phyloP scores from a whole-genome alignment of 2,329 filamentous ascomycete species.

The Capronia americana region DNA sequence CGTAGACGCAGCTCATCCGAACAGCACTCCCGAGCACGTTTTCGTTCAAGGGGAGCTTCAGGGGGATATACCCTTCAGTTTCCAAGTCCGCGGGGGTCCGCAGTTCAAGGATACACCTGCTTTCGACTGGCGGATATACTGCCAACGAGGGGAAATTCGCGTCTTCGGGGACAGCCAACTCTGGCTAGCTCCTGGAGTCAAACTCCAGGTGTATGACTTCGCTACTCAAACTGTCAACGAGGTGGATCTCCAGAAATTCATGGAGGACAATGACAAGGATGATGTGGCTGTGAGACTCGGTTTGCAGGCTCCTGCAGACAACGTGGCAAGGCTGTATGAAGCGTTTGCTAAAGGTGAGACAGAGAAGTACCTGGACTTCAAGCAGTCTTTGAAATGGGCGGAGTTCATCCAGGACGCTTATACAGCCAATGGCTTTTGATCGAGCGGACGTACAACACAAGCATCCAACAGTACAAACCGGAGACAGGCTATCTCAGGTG shows the following conservation, averaged over 20 bases:
- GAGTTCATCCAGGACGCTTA: slow-evolving; percentile 20
- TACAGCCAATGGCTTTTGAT: slow-evolving; percentile 7
- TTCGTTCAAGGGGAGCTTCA: slow-evolving; percentile 9
- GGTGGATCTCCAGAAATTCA: slow-evolving; percentile 5
- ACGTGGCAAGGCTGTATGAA: slow-evolving; percentile 23
- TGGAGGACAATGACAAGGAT: slow-evolving; percentile 4
- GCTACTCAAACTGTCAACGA: slow-evolving; percentile 8
- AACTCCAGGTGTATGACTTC: slow-evolving; percentile 10
- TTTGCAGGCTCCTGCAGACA: slow-evolving; percentile 16
- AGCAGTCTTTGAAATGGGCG: slow-evolving; percentile 23
- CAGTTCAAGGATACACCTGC: slow-evolving; percentile 17
- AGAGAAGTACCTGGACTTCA: slow-evolving; percentile 17
- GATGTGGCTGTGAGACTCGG: not conserved
- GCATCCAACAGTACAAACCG: not conserved
- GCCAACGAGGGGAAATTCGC: slow-evolving; percentile 11
- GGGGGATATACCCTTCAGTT: slow-evolving; percentile 14
- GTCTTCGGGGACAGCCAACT: not conserved
- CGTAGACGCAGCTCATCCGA: slow-evolving; percentile 5
- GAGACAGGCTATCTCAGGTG: not conserved
- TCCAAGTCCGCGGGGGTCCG: slow-evolving; percentile 16
- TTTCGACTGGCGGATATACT: slow-evolving; percentile 19
- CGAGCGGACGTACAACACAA: not conserved
- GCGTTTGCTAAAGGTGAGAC: slow-evolving; percentile 15
- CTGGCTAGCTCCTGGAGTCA: slow-evolving; percentile 5
- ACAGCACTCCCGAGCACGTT: slow-evolving; percentile 10